phyloP scores from a whole-genome alignment of 2,329 filamentous ascomycete species.

The Exutisphaerella laricina region DNA sequence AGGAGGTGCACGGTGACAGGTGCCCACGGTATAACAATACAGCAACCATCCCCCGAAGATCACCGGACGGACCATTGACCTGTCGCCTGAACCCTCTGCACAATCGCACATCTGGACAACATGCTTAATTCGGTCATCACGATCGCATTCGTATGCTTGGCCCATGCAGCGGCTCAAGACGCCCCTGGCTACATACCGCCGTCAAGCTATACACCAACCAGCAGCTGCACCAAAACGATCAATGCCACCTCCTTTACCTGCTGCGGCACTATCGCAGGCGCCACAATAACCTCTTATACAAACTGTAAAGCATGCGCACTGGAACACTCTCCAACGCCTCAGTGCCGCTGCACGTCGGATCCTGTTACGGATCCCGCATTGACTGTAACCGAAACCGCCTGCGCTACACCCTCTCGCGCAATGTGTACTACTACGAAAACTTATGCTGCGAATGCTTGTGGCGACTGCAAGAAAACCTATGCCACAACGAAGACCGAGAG shows the following conservation, averaged over 20 bases:
- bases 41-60: neutral
- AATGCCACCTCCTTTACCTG: constrained; percentile 14
- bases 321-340: constrained; percentile 7
- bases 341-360: constrained; percentile 8
- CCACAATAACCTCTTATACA: constrained; percentile 11
- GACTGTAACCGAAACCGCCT: constrained; percentile 11
- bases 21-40: neutral
- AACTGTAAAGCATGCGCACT: constrained; percentile 10
- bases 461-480: constrained; percentile 12
- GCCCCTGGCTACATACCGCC: neutral
- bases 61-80: neutral
- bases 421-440: constrained; percentile 6
- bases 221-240: constrained; percentile 11
- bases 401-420: constrained; percentile 2
- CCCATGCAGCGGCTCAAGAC: neutral
- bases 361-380: constrained; percentile 6
- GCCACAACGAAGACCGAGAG: constrained; percentile 10
- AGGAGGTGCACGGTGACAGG: neutral
- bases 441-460: constrained; percentile 5
- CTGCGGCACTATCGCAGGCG: constrained; percentile 13
- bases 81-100: neutral
- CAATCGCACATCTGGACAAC: neutral
- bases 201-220: neutral
- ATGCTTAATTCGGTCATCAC: neutral
- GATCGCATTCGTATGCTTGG: neutral